Percentiles rank a stretch among this genome's conserved stretches.
These are phyloP conservation scores for Annulohypoxylon nitens DNA, from an alignment of 495 filamentous ascomycete genomes.

Conservation along the genomic window DNA sequence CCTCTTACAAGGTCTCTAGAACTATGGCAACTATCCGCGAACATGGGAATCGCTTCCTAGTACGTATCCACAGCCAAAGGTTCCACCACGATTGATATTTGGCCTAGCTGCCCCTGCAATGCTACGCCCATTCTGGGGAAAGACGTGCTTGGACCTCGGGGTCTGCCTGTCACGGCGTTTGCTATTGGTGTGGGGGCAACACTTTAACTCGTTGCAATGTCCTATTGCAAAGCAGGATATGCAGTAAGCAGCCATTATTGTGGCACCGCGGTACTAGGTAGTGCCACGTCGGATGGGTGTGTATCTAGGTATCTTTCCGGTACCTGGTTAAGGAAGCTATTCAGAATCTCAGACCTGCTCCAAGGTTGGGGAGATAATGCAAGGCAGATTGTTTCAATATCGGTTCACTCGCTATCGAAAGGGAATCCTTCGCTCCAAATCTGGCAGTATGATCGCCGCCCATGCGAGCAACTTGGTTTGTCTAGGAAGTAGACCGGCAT, in stretches of 20 bases:
- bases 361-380: conserved; percentile 17
- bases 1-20: conserved; percentile 39
- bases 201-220: conserved; percentile 32
- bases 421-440: conserved; percentile 7
- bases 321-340: conserved; percentile 36
- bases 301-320: conserved; percentile 16
- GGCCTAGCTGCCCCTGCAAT: conserved; percentile 41
- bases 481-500: conserved; percentile 4
- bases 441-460: conserved; percentile 26
- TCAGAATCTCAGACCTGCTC: conserved; percentile 18
- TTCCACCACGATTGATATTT: conserved; percentile 36
- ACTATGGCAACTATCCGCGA: conserved; percentile 50
- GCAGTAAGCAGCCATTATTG: conserved; percentile 48
- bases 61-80: conserved; percentile 25
- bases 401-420: conserved; percentile 15
- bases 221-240: conserved; percentile 41
- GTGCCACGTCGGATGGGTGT: conserved; percentile 35
- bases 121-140: conserved; percentile 42
- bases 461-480: conserved; percentile 15
- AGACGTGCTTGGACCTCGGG: conserved; percentile 41
- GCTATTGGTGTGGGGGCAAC: conserved; percentile 44
- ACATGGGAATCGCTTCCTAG: conserved; percentile 45
- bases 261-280: conserved; percentile 26
- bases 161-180: conserved; percentile 45
- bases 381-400: conserved; percentile 19